Evolutionary conservation across 768 basidiomycete species (phyloP).

Genomic region (Goffeauzyma gilvescens): DNA sequence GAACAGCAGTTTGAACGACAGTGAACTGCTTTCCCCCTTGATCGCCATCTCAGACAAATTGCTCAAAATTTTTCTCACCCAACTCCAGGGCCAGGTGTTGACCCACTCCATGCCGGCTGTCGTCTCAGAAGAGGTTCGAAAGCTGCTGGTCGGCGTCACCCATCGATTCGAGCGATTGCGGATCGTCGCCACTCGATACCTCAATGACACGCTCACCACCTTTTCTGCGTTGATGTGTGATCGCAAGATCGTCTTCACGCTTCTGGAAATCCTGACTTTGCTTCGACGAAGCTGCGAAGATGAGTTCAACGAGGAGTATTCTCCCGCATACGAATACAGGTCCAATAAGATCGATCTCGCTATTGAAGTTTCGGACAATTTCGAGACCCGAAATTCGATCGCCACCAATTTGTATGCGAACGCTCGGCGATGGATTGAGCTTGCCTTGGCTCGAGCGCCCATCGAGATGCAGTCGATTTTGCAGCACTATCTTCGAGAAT

Average conservation of each 20-base stretch:
- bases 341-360: slow-evolving; percentile 59
- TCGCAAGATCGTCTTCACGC: slow-evolving; percentile 62
- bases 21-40: slow-evolving; percentile 56
- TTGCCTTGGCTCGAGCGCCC: slow-evolving; percentile 71
- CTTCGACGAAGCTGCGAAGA: slow-evolving; percentile 74
- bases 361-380: slow-evolving; percentile 68
- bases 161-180: slow-evolving; percentile 66
- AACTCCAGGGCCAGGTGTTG: slow-evolving; percentile 54
- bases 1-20: slow-evolving; percentile 64
- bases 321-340: slow-evolving; percentile 62
- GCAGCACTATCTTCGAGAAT: slow-evolving; percentile 72
- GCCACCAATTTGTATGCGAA: slow-evolving; percentile 52
- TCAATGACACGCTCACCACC: slow-evolving; percentile 65
- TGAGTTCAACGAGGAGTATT: slow-evolving; percentile 85
- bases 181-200: slow-evolving; percentile 60
- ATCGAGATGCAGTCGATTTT: slow-evolving; percentile 80
- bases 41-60: slow-evolving; percentile 67
- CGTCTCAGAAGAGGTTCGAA: slow-evolving; percentile 53
- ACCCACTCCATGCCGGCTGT: slow-evolving; percentile 53
- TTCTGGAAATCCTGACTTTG: slow-evolving; percentile 78
- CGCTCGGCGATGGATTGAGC: slow-evolving; percentile 64
- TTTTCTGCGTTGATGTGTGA: slow-evolving; percentile 94
- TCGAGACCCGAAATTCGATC: slow-evolving; percentile 66
- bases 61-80: slow-evolving; percentile 57
- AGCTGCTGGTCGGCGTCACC: slow-evolving; percentile 57